phyloP scores from a whole-genome alignment of 2,329 filamentous ascomycete genomes.

The Aspergillus cejpii region DNA sequence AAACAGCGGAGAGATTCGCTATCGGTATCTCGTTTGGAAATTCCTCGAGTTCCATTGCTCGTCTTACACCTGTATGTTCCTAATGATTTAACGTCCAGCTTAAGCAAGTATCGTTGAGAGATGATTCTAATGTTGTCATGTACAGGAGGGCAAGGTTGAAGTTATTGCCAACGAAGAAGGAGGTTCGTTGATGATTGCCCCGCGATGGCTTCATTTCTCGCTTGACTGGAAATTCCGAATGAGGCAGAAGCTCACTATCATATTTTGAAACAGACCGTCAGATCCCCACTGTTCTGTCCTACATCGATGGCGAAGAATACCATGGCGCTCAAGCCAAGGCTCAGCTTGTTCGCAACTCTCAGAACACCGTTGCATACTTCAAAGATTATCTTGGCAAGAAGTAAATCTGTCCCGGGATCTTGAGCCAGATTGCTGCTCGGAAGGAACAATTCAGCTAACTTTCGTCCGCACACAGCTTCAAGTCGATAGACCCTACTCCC shows the following conservation, averaged over 20 bases:
- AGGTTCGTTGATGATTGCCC: constrained; percentile 50
- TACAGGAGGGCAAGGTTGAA: constrained; percentile 81
- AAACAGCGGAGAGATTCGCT: constrained; percentile 51
- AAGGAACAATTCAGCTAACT: constrained; percentile 10
- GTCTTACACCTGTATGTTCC: constrained; percentile 57
- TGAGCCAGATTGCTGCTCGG: no score
- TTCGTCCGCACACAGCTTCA: constrained; percentile 54
- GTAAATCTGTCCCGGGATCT: constrained; percentile 42
- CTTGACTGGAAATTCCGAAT: neutral
- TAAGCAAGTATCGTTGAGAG: neutral
- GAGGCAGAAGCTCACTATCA: constrained; percentile 14
- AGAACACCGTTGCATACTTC: constrained; percentile 93
- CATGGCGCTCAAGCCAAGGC: constrained; percentile 91
- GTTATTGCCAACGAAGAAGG: constrained; percentile 99
- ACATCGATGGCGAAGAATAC: constrained; percentile 93
- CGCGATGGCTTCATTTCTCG: constrained; percentile 1
- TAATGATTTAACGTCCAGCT: constrained; percentile 2
- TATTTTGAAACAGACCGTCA: constrained; percentile 65
- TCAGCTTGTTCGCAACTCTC: constrained; percentile 84
- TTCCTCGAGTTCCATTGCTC: constrained; percentile 95
- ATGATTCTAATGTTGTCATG: neutral
- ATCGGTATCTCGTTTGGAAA: constrained; percentile 98
- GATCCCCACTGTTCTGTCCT: constrained; percentile 90
- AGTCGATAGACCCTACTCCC: constrained; percentile 91
- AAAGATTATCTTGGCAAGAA: constrained; percentile 92